These are phyloP conservation scores for Apophysomyces sp. DNA, from an alignment of 371 early-diverging fungal species.

Conservation along the genomic window DNA sequence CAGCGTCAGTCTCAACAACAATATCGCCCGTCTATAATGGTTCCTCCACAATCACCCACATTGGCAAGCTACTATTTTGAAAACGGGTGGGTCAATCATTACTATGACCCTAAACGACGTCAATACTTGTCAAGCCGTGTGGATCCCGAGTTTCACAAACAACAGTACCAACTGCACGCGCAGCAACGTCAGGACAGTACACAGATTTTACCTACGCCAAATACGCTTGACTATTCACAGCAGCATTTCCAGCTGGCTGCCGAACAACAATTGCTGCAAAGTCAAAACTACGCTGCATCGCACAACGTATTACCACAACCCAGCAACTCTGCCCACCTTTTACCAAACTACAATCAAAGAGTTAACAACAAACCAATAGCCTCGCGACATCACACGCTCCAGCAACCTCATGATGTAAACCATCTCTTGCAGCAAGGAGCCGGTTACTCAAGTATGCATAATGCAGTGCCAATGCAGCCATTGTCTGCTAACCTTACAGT, in stretches of 20 bases:
- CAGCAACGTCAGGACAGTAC: constrained; percentile 18
- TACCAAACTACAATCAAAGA: constrained; percentile 11
- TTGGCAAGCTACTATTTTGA: constrained; percentile 51
- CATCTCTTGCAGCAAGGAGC: constrained; percentile 5
- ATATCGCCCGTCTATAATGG: constrained; percentile 44
- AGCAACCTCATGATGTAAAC: constrained; percentile 13
- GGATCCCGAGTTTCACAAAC: constrained; percentile 29
- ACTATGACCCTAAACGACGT: constrained; percentile 40
- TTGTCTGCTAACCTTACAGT: constrained; percentile 5
- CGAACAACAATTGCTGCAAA: constrained; percentile 29
- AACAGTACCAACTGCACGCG: constrained; percentile 8
- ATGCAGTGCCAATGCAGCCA: constrained; percentile 7
- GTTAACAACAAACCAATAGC: constrained; percentile 17
- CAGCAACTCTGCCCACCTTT: constrained; percentile 16
- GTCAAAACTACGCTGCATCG: constrained; percentile 8
- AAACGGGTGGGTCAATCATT: constrained; percentile 49
- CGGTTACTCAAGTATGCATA: neutral
- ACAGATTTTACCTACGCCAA: neutral
- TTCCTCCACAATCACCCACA: constrained; percentile 51
- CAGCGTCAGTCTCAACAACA: constrained; percentile 18
- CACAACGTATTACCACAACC: constrained; percentile 6
- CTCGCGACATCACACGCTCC: constrained; percentile 11
- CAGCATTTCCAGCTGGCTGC: constrained; percentile 27
- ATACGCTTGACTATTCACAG: neutral
- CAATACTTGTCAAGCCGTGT: constrained; percentile 42